Base-by-base conservation (phyloP, 352 stramenopile genomes). In the Pythium angustatum region DNA sequence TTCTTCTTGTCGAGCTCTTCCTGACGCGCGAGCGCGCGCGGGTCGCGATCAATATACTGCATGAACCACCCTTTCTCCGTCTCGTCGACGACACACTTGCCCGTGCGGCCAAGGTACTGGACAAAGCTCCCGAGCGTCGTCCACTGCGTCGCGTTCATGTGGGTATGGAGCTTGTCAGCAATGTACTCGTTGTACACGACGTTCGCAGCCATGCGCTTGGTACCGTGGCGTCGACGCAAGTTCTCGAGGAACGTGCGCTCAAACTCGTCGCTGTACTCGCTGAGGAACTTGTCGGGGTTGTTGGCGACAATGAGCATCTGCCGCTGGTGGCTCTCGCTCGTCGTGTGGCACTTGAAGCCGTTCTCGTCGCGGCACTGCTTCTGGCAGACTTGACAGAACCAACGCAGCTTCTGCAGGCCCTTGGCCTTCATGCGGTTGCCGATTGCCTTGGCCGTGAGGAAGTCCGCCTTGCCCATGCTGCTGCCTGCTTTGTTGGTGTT, bases 351-450 rank as follows among this genome's bases (percentile, higher is more conserved):
- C 83, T 99, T 99, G 83, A 99, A 99, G 17, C 98, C 98, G 79
- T 99, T 99, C 75, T 99, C 97, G 71, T 99, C 98, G n/a, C 97
- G 92, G 74, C 98, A 99, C 79, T 99, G 97, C 81, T 99, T 99
- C 72, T 96, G 76, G 74, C 97, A 99, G 76, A 99, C 98, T 79
- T 99, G 97, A 73, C 98, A 99, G 76, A 98, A 98, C 90, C 97
- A 99, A 22, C 96, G 93, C 45, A 99, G 87, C 78, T 99, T 99
- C 77, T 99, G 96, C 3, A 99, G 87, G 14, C 98, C 98, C 69
- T 97, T 98, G 40, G 91, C 73, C 83, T 96, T 96, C 73, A 93
- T 93, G 62, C 87, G 85, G 58, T 91, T 96, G 68, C 77, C 76
- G 68, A 96, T 92, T 24, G 87, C 87, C 65, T 96, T 96, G 27